These are phyloP conservation scores for Centaurea solstitialis DNA, from an alignment of 129 eudicot species.

Conservation along the genomic window DNA sequence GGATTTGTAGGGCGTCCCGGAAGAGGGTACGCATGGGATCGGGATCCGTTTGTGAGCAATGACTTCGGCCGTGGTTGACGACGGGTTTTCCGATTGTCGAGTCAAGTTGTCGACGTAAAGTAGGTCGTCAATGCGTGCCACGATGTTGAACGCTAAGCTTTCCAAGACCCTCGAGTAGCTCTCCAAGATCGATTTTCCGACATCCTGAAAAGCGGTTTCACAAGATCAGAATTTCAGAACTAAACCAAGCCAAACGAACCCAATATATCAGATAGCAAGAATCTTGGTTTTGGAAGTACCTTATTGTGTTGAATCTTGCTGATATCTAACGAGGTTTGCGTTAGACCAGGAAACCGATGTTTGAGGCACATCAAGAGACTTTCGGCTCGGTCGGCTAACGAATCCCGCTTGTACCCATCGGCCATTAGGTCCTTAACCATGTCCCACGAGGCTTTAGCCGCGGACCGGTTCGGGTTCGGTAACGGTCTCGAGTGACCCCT, in stretches of 20 bases:
- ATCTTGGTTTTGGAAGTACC: constrained; percentile 38
- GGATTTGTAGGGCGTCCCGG: constrained; percentile 79
- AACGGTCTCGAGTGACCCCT: constrained; percentile 56
- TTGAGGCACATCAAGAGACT: constrained; percentile 74
- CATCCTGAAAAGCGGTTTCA: constrained; percentile 48
- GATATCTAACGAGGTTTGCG: constrained; percentile 87
- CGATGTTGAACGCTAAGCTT: constrained; percentile 75
- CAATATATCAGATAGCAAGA: neutral
- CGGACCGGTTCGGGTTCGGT: constrained; percentile 59
- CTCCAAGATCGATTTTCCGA: constrained; percentile 87
- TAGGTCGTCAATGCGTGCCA: constrained; percentile 86
- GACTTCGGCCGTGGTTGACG: constrained; percentile 32
- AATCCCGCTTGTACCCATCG: constrained; percentile 76
- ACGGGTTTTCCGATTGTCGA: constrained; percentile 52
- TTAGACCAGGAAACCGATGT: constrained; percentile 87
- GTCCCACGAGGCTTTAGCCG: constrained; percentile 89
- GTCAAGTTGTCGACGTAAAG: constrained; percentile 83
- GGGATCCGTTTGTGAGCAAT: constrained; percentile 50
- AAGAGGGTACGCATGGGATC: constrained; percentile 42
- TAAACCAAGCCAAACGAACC: neutral
- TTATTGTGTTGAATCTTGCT: constrained; percentile 94
- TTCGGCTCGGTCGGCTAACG: constrained; percentile 93
- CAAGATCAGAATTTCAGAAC: neutral
- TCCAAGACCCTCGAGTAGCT: constrained; percentile 93
- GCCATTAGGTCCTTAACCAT: constrained; percentile 84